These are phyloP conservation scores for Porcisia hertigi DNA, from an alignment of 208 protist genomes.

Conservation along the genomic window DNA sequence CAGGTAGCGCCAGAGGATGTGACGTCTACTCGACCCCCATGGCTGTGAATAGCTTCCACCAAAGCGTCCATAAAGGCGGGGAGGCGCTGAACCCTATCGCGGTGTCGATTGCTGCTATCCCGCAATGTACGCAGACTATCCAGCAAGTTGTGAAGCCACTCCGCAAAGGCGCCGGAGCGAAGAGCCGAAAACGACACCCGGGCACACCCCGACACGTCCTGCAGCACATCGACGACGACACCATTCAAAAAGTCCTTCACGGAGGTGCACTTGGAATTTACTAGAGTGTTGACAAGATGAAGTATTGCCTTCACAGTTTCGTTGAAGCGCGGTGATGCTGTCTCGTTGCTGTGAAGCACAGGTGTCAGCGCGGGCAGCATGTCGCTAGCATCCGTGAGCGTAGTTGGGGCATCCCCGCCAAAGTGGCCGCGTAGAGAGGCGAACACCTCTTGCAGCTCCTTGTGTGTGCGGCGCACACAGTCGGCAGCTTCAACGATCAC, in stretches of 20 bases:
- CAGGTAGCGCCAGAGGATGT: neutral
- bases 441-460: conserved; percentile 3
- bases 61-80: conserved; percentile 47
- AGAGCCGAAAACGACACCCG: conserved; percentile 17
- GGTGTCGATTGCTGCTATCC: conserved; percentile 8
- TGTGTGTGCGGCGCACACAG: neutral
- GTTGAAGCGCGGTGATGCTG: neutral
- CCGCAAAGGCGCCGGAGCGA: conserved; percentile 12
- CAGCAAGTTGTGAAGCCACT: conserved; percentile 22
- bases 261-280: conserved; percentile 20
- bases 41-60: conserved; percentile 32
- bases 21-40: conserved; percentile 46
- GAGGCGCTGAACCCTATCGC: conserved; percentile 6
- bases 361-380: neutral
- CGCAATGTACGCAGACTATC: conserved; percentile 9
- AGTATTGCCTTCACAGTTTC: conserved; percentile 9
- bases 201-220: neutral
- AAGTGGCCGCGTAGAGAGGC: conserved; percentile 8
- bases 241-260: conserved; percentile 12
- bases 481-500: conserved; percentile 2
- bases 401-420: conserved; percentile 5
- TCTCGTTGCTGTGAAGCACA: neutral
- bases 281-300: conserved; percentile 7
- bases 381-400: neutral
- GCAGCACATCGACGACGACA: conserved; percentile 13